These are phyloP conservation scores for Licmophora abbreviata DNA, from an alignment of 108 stramenopile species.

Conservation along the genomic window DNA sequence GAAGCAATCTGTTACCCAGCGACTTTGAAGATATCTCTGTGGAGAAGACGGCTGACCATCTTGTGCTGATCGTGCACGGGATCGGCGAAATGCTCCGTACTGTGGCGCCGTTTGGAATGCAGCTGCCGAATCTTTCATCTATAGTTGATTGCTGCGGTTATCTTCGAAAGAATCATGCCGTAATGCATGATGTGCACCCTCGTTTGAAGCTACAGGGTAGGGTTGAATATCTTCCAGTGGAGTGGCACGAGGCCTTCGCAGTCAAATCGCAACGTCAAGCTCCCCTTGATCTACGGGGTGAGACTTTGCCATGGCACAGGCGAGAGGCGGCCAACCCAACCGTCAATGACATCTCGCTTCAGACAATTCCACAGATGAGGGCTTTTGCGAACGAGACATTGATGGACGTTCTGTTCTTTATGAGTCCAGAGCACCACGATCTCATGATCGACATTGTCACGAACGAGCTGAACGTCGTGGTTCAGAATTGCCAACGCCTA, in stretches of 20 bases:
- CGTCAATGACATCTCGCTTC: conserved; percentile 58
- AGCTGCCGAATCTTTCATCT: conserved; percentile 37
- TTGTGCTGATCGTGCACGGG: conserved; percentile 71
- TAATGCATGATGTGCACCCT: conserved; percentile 20
- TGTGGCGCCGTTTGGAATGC: conserved; percentile 54
- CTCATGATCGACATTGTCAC: conserved; percentile 55
- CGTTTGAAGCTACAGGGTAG: conserved; percentile 7
- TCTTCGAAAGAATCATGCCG: conserved; percentile 54
- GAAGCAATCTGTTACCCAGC: not conserved
- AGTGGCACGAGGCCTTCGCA: conserved; percentile 71
- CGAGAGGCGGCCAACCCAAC: conserved; percentile 3
- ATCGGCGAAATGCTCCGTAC: conserved; percentile 64
- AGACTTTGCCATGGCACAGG: not conserved
- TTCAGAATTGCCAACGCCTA: conserved; percentile 31
- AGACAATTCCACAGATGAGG: conserved; percentile 62
- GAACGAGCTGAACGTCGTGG: conserved; percentile 52
- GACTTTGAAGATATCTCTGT: conserved; percentile 24
- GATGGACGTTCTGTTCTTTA: conserved; percentile 71
- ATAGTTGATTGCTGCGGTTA: conserved; percentile 61
- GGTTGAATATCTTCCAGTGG: conserved; percentile 72
- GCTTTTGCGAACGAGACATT: conserved; percentile 73
- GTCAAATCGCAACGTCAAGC: conserved; percentile 34
- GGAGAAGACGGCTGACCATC: too few species aligned
- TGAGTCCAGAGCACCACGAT: conserved; percentile 60
- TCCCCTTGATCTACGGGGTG: not conserved